Evolutionary conservation across 2,329 filamentous ascomycete species (phyloP), one percentile per base, ranked within the genome.

Genomic region (Botrytis squamosa): DNA sequence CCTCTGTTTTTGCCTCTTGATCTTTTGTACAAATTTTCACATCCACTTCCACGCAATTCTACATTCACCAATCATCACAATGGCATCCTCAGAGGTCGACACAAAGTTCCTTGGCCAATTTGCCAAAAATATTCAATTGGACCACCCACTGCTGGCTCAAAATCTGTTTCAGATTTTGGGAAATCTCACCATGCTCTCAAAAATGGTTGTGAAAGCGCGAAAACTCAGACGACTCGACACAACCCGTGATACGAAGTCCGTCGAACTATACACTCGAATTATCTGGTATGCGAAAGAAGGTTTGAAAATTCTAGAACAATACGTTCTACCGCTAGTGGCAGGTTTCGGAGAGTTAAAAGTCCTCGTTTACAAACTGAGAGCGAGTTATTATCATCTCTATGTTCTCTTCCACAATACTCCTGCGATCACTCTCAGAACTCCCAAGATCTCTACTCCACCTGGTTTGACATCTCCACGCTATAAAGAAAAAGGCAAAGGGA

Each of bases 81-180:
- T 98, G 96, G 96, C 96, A 84, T 96, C 95, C 81, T 96, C 94
- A 75, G 94, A 97, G 84, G 94, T 98, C 76, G 96, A 99, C 83
- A 95, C 97, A 85, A 99, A 98, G 85, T 97, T 97, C 84, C 88
- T 99, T 80, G 94, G 94, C 84, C 91, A 90, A 81, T 91, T 97
- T 81, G 95, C 96, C 82, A 92, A 91, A 83, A 88, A 90, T 75
- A 94, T 94, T 78, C 90, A 91, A 81, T 85, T 88, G 75, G 91
- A 93, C 78, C 96, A 95, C 80, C 91, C 93, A 5, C 86, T 95
- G 29, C 88, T 98, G 64, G 93, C 93, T 12, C 88, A 88, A 33
- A 94, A 93, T 82, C 88, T 99, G 65, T 98, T 94, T 84, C 96
- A 96, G 82, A 91, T 98, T 59, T 88, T 98, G 18, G 96, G 96